Evolutionary conservation across 2,329 filamentous ascomycete species (phyloP).

Genomic region (Fusarium sp.): DNA sequence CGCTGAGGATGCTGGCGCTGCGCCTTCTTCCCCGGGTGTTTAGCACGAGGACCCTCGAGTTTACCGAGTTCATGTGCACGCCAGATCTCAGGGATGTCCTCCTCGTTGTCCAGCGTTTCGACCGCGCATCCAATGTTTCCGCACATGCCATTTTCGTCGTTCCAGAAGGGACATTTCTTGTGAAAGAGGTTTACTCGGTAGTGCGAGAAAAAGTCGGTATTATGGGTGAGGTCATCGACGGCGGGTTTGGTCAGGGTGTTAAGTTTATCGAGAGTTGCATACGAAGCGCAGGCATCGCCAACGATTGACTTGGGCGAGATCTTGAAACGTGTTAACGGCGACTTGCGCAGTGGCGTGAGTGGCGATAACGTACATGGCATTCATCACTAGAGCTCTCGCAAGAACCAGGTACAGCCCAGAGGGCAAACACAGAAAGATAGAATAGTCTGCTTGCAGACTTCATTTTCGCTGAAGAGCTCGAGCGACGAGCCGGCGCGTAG

Average conservation of each 20-base stretch:
- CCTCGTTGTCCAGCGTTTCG: slow-evolving; percentile 92
- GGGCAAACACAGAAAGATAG: slow-evolving; percentile 65
- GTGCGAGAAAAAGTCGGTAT: slow-evolving; percentile 98
- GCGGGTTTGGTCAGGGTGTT: slow-evolving; percentile 81
- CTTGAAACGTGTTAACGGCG: slow-evolving; percentile 63
- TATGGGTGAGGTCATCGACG: slow-evolving; percentile 81
- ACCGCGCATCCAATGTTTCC: slow-evolving; percentile 97
- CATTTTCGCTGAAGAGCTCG: slow-evolving; percentile 50
- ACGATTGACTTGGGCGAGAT: slow-evolving; percentile 90
- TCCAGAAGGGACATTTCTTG: slow-evolving; percentile 96
- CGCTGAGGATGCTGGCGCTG: slow-evolving; percentile 76
- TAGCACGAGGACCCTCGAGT: slow-evolving; percentile 88
- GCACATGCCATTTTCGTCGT: slow-evolving; percentile 91
- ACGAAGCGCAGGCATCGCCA: slow-evolving; percentile 93
- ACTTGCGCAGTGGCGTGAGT: not conserved
- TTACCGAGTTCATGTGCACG: slow-evolving; percentile 91
- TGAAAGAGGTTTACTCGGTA: slow-evolving; percentile 96
- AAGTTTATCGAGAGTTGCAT: slow-evolving; percentile 85
- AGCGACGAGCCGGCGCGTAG: slow-evolving; percentile 3
- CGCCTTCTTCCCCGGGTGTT: slow-evolving; percentile 81
- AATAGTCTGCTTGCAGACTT: slow-evolving; percentile 64
- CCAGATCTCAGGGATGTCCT: slow-evolving; percentile 93
- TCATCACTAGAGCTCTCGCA: slow-evolving; percentile 59
- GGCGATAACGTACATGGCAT: slow-evolving; percentile 60
- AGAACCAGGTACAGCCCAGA: slow-evolving; percentile 60